Conservation (phyloP, 495 filamentous ascomycete species). For the Recurvomyces mirabilis region DNA sequence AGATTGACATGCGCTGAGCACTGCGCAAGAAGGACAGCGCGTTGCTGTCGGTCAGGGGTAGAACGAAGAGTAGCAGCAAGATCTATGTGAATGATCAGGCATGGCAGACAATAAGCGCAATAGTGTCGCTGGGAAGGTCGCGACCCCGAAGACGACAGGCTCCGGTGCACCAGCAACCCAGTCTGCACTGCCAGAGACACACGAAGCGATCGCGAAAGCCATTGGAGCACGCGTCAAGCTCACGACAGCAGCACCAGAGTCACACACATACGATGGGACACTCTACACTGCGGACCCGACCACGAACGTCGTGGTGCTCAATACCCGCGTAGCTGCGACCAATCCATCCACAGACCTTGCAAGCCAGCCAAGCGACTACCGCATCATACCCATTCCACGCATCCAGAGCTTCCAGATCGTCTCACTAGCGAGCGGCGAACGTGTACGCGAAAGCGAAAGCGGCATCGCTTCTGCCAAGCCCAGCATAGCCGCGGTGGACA, state of each 20-base stretch:
- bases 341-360: conserved; percentile 31
- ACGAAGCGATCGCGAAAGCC: conserved; percentile 30
- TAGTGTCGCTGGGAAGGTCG: conserved; percentile 28
- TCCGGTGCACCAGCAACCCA: conserved; percentile 24
- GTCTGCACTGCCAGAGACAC: conserved; percentile 22
- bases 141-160: conserved; percentile 27
- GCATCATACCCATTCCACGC: conserved; percentile 51
- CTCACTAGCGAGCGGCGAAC: conserved; percentile 24
- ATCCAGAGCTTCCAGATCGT: conserved; percentile 50
- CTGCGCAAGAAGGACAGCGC: too few relatives aligned
- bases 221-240: conserved; percentile 44
- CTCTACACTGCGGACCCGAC: conserved; percentile 57
- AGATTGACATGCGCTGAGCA: too few relatives aligned
- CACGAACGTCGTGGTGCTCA: conserved; percentile 54
- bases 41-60: too few relatives aligned
- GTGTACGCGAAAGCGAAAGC: too few relatives aligned
- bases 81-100: too few relatives aligned
- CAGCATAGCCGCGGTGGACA: conserved; percentile 39
- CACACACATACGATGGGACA: conserved; percentile 46
- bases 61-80: too few relatives aligned
- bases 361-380: conserved; percentile 46
- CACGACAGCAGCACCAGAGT: conserved; percentile 42
- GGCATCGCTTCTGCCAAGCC: conserved; percentile 16
- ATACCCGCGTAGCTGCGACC: conserved; percentile 34
- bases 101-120: conserved; percentile 31